These are phyloP conservation scores for Lactarius sp. DNA, from an alignment of 768 basidiomycete genomes.

Conservation along the genomic window DNA sequence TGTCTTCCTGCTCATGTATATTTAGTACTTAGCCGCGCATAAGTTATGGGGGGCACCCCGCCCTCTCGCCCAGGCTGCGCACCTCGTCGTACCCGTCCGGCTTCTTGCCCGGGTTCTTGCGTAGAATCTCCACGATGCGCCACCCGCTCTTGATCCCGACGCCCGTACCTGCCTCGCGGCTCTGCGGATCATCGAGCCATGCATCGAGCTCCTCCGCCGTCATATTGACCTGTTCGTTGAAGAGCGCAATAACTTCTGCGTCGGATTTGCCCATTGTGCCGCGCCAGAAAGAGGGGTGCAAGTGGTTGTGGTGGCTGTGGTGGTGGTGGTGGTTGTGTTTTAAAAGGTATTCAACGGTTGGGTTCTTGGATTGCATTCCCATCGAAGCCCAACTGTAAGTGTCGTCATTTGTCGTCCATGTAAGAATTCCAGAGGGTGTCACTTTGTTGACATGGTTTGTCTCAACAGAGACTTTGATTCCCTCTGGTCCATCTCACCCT, in stretches of 20 bases:
- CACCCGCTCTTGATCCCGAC: slow-evolving; percentile 34
- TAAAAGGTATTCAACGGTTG: no score
- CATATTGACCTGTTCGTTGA: slow-evolving; percentile 34
- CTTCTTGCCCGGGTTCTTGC: slow-evolving; percentile 33
- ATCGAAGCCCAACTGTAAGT: no score
- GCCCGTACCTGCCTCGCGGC: slow-evolving; percentile 32
- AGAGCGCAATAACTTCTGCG: slow-evolving; percentile 31
- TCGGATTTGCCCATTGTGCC: slow-evolving; percentile 30
- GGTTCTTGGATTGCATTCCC: no score
- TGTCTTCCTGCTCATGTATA: slow-evolving; percentile 27
- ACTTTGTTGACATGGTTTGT: no score
- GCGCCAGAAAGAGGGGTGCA: background rate
- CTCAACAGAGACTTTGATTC: no score
- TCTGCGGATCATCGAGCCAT: slow-evolving; percentile 33
- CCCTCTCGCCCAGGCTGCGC: background rate
- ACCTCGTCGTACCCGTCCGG: slow-evolving; percentile 33
- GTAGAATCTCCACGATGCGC: slow-evolving; percentile 33
- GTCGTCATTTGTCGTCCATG: no score
- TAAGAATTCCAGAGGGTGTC: no score
- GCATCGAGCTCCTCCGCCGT: slow-evolving; percentile 31
- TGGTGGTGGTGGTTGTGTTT: no score
- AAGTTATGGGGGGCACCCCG: background rate
- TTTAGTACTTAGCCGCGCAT: background rate
- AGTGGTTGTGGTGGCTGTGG: no score
- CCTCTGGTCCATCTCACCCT: no score